Percentiles rank a stretch among this genome's conserved stretches.
Evolutionary conservation across 1,284 basidiomycete species (phyloP).

Genomic region (Farysia itapuensis): DNA sequence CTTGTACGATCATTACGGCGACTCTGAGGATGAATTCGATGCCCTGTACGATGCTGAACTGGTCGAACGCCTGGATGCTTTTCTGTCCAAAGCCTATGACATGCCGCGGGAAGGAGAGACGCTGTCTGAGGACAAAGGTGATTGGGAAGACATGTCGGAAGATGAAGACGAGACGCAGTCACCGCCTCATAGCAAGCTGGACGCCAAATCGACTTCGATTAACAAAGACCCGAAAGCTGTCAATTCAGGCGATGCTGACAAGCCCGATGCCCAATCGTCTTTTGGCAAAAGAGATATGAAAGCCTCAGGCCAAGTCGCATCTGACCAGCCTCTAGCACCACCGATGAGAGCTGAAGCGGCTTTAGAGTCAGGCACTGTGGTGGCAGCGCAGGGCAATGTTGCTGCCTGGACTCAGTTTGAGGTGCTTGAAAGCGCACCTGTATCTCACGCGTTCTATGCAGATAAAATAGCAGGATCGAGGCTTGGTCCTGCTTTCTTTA

Average conservation of each 20-base stretch:
- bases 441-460: constrained; percentile 32
- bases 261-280: not conserved
- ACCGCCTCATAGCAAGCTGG: not conserved
- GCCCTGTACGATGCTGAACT: not conserved
- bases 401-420: constrained; percentile 33
- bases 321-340: constrained; percentile 7
- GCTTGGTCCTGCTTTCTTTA: constrained; percentile 70
- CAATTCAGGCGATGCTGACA: not conserved
- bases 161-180: constrained; percentile 2
- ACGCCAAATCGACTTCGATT: not conserved
- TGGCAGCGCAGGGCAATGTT: no score
- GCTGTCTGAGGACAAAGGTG: constrained; percentile 27
- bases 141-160: constrained; percentile 47
- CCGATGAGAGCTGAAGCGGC: constrained; percentile 10
- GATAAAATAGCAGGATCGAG: constrained; percentile 5
- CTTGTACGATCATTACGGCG: constrained; percentile 7
- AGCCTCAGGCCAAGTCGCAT: not conserved
- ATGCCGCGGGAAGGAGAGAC: no score
- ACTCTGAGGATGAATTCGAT: constrained; percentile 2
- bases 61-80: constrained; percentile 6
- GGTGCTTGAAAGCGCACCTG: constrained; percentile 38
- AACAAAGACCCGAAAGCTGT: not conserved
- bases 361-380: no score
- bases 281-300: not conserved
- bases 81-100: constrained; percentile 20